A percentile compares a stretch with the other conserved stretches of the same genome.
Conservation (phyloP, 768 basidiomycete species). For the Amanita muscaria region DNA sequence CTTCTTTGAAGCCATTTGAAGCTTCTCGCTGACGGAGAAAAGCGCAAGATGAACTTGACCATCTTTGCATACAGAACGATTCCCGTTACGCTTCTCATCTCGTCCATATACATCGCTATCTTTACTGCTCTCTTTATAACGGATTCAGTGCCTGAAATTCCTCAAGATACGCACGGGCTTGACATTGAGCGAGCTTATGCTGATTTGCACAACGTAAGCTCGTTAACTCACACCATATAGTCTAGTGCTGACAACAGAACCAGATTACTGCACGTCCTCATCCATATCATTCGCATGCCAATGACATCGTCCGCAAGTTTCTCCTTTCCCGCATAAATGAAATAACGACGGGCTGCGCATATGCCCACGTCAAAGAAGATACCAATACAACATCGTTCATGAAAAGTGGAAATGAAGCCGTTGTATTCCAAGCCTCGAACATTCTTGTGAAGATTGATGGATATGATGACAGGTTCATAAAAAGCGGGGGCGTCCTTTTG, state of each 20-base stretch:
- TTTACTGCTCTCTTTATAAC: constrained; percentile 39
- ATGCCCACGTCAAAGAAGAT: constrained; percentile 48
- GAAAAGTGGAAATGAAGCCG: constrained; percentile 14
- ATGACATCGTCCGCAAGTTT: constrained; percentile 56
- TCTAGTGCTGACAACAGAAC: constrained; percentile 11
- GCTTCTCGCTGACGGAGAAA: neutral
- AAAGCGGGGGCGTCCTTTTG: constrained; percentile 48
- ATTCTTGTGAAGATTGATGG: constrained; percentile 59
- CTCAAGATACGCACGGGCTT: constrained; percentile 34
- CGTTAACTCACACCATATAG: neutral
- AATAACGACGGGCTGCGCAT: constrained; percentile 32
- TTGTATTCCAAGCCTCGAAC: constrained; percentile 63
- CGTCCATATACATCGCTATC: constrained; percentile 39
- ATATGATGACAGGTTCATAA: constrained; percentile 24
- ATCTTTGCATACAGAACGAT: constrained; percentile 15
- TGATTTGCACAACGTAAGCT: constrained; percentile 46
- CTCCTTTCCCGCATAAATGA: constrained; percentile 45
- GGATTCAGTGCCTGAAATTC: constrained; percentile 38
- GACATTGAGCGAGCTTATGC: constrained; percentile 45
- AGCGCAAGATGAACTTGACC: neutral
- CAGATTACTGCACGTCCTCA: constrained; percentile 64
- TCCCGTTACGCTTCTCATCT: constrained; percentile 28
- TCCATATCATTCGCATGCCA: constrained; percentile 71
- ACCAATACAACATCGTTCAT: constrained; percentile 13
- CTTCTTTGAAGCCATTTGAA: neutral